A percentile compares a stretch with the other conserved stretches of the same genome.
Conservation (phyloP, 257 asterid species). For the Jasminum sambac region DNA sequence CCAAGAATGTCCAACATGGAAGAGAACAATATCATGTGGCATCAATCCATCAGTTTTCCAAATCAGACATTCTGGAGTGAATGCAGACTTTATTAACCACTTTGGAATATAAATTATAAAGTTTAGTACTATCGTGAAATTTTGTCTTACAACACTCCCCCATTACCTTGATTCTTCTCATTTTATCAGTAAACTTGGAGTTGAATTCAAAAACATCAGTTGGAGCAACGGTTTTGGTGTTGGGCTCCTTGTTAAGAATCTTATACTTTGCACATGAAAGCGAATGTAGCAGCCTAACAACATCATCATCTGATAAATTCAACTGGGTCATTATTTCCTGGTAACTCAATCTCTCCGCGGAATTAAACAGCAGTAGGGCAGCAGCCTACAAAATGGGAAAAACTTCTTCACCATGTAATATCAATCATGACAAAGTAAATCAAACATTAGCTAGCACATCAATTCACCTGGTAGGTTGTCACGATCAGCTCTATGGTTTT, state of each 20-base stretch:
- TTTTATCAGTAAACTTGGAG: constrained; percentile 59
- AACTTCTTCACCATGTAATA: constrained; percentile 11
- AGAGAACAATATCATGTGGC: no score
- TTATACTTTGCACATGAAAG: constrained; percentile 63
- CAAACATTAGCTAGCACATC: constrained; percentile 3
- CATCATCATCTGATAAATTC: constrained; percentile 63
- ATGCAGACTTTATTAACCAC: background rate
- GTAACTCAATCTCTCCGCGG: constrained; percentile 56
- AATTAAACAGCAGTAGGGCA: constrained; percentile 52
- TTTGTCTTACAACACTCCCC: background rate
- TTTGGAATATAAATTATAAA: background rate
- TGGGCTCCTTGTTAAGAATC: constrained; percentile 61
- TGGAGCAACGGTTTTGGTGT: constrained; percentile 49
- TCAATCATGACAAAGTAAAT: background rate
- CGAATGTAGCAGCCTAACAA: constrained; percentile 63
- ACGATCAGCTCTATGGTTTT: constrained; percentile 58
- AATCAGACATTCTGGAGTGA: background rate
- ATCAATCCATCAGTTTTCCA: background rate
- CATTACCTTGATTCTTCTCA: constrained; percentile 67
- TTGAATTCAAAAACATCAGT: constrained; percentile 61
- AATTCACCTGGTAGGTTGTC: constrained; percentile 53
- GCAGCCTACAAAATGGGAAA: constrained; percentile 46
- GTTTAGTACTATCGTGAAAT: background rate
- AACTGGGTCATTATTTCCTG: constrained; percentile 60
- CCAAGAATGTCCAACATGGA: background rate